Conservation (phyloP, 2,329 filamentous ascomycete species). For the Achaetomium macrosporum region DNA sequence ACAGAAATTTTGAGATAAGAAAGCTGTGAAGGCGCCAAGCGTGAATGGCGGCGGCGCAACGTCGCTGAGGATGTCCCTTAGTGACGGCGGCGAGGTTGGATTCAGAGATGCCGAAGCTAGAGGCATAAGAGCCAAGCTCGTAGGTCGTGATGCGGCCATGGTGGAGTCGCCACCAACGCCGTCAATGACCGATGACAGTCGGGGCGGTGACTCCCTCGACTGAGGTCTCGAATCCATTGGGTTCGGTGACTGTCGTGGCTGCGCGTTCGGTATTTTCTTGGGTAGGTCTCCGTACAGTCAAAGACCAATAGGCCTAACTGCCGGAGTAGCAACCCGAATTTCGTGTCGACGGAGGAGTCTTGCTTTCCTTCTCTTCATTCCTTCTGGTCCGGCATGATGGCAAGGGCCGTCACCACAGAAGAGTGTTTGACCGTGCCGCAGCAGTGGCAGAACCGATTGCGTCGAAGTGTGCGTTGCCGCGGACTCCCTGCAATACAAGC, state of each 20-base stretch:
- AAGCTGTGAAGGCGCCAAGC: conserved; percentile 88
- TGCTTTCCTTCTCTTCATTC: conserved; percentile 20
- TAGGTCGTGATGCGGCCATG: conserved; percentile 45
- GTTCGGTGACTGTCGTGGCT: conserved; percentile 41
- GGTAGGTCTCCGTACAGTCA: conserved; percentile 17
- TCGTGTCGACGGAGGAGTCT: conserved; percentile 12
- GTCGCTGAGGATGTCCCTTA: conserved; percentile 85
- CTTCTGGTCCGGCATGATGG: conserved; percentile 14
- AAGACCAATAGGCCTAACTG: conserved; percentile 14
- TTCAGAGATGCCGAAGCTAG: conserved; percentile 21
- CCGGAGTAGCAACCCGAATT: conserved; percentile 6
- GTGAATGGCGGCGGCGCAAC: conserved; percentile 84
- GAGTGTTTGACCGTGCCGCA: conserved; percentile 19
- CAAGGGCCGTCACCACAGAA: conserved; percentile 11
- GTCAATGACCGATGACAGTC: conserved; percentile 35
- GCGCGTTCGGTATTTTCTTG: conserved; percentile 41
- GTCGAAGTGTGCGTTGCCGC: conserved; percentile 18
- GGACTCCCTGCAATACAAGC: conserved; percentile 18
- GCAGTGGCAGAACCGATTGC: conserved; percentile 17
- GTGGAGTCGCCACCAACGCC: conserved; percentile 39
- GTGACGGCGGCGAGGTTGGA: conserved; percentile 50
- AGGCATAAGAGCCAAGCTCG: conserved; percentile 41
- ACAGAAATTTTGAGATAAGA: conserved; percentile 94
- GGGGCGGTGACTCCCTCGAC: conserved; percentile 39
- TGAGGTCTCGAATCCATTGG: conserved; percentile 38